phyloP scores from a whole-genome alignment of 148 eudicot genomes.

The Vaccinium myrtillus region DNA sequence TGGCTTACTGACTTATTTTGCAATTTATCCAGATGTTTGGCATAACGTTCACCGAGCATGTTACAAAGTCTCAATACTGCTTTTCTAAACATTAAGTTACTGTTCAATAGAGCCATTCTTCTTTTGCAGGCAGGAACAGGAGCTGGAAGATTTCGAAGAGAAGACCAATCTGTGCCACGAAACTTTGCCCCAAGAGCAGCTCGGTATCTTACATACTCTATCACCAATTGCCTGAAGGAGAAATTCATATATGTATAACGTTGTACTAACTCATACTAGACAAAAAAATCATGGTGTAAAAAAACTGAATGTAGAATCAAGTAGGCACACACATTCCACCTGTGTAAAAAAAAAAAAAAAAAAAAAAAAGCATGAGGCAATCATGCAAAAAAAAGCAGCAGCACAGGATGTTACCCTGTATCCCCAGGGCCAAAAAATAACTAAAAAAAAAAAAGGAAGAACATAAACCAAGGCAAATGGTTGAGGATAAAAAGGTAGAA shows the following conservation, averaged over 20 bases:
- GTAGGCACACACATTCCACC: constrained; percentile 5
- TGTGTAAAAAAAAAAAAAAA: neutral
- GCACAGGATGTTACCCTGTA: neutral
- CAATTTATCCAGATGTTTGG: constrained; percentile 43
- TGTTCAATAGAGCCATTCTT: constrained; percentile 66
- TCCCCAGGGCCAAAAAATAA: neutral
- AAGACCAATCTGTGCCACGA: constrained; percentile 70
- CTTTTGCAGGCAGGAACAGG: constrained; percentile 63
- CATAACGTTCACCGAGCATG: constrained; percentile 65
- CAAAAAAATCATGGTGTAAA: constrained; percentile 11
- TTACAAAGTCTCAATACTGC: constrained; percentile 75
- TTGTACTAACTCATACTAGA: neutral
- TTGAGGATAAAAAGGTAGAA: neutral
- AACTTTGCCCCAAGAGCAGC: constrained; percentile 78
- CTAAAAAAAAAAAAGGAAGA: neutral
- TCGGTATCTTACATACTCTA: constrained; percentile 73
- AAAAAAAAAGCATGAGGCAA: neutral
- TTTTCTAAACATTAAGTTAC: constrained; percentile 50
- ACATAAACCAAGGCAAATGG: neutral
- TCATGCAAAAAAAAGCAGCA: neutral
- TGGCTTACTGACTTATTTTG: constrained; percentile 25
- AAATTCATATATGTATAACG: neutral
- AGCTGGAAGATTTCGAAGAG: constrained; percentile 72
- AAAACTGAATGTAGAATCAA: neutral
- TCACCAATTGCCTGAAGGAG: constrained; percentile 62